Base-by-base conservation (phyloP, 371 early-diverging fungal genomes). In the Rhizopus sp. region DNA sequence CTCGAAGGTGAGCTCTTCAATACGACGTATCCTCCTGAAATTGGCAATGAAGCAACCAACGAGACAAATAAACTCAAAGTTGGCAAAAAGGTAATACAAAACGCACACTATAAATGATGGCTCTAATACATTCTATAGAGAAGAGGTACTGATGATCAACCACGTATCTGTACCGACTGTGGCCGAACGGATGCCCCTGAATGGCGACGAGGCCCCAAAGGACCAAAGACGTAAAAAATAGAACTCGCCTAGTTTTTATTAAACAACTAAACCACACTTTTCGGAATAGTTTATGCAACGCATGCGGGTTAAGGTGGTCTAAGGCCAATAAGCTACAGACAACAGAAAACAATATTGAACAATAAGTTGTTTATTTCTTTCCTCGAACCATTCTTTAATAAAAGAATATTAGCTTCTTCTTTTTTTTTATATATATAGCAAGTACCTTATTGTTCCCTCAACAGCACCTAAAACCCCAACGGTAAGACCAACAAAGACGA, bases 161-260 rank as follows among this genome's bases (percentile, higher is more conserved):
- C 37, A 50, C 60, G 40, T 31, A 62, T 61, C n/a, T 73, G 55
- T 63, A 58, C 70, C 7, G 80, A 75, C 16, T 94, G 95, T 74
- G 81, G 83, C 15, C 88, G 87, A 15, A 88, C 88, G 0, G 82
- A 85, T 29, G 88, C 93, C 0, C 92, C 93, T 9, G 89, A 88
- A 55, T 95, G 95, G 94, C 81, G 94, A 52, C 82, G 84, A 60
- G 92, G 93, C 3, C 91, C 90, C 35, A 82, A 81, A 46, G 93
- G 93, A n/a, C 84, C 89, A 6, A 81, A 79, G 56, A 81, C 82
- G 80, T 83, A 72, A 73, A 2, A 44, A 15, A 16, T 12, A 23
- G 2, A 23, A n/a, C n/a, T 23, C 23, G 2, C 2, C 12, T 33
- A 10, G 53, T 53, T 31, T 34, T 35, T 37, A 13, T 54, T 7